A percentile compares a stretch with the other conserved stretches of the same genome.
Evolutionary conservation across 345 rosid genomes (phyloP).

Genomic region (Clausena lansium): DNA sequence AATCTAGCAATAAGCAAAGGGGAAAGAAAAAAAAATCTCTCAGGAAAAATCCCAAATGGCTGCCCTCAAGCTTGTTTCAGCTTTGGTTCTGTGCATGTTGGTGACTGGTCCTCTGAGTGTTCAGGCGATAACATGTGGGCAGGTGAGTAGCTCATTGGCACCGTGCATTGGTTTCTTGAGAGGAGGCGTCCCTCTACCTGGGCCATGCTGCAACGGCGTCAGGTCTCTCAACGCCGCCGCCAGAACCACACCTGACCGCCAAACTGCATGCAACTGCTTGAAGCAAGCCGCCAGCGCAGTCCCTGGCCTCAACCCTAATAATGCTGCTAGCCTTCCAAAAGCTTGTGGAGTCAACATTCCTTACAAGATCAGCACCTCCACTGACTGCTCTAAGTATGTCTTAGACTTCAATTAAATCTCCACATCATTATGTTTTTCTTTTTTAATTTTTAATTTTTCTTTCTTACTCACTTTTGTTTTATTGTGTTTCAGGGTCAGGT

Average conservation of each 20-base stretch:
- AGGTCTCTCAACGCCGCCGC: conserved; percentile 33
- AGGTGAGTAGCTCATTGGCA: conserved; percentile 20
- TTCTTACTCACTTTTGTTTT: not conserved
- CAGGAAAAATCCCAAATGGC: not conserved
- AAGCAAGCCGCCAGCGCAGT: conserved; percentile 13
- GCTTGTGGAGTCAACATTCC: conserved; percentile 49
- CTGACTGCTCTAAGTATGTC: conserved; percentile 48
- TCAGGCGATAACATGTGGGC: conserved; percentile 36
- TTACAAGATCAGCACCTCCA: conserved; percentile 47
- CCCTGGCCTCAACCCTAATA: conserved; percentile 18
- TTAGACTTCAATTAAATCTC: too few species aligned
- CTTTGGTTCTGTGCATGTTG: conserved; percentile 20
- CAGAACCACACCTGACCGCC: conserved; percentile 49
- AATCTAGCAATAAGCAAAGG: too few species aligned
- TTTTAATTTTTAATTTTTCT: not conserved
- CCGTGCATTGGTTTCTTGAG: conserved; percentile 36
- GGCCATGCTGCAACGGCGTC: conserved; percentile 49
- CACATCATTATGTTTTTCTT: not conserved
- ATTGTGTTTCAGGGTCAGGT: conserved; percentile 10
- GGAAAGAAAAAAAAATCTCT: not conserved
- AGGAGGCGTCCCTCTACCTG: not conserved
- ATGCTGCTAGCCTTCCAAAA: conserved; percentile 36
- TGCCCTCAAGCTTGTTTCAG: conserved; percentile 19
- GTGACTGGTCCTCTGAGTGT: conserved; percentile 20
- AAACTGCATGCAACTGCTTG: conserved; percentile 47